phyloP scores from a whole-genome alignment of 495 filamentous ascomycete genomes.

The Evansstolkia leycettana region DNA sequence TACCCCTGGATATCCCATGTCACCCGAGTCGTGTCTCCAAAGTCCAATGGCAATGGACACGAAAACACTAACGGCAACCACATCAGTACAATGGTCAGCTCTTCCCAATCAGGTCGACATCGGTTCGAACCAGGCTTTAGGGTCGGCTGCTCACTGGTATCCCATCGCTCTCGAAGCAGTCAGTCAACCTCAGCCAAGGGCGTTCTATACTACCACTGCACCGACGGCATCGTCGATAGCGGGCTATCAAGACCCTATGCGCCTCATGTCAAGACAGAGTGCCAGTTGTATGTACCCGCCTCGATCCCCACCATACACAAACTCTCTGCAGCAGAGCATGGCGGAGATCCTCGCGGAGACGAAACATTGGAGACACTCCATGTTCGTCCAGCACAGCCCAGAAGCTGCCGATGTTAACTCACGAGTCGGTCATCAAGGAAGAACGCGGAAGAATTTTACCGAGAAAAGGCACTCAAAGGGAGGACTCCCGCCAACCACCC shows the following conservation, averaged over 20 bases:
- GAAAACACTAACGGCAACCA: conserved; percentile 9
- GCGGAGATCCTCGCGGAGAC: conserved; percentile 11
- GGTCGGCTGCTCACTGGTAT: conserved; percentile 21
- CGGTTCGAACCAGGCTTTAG: conserved; percentile 8
- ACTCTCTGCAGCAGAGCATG: conserved; percentile 10
- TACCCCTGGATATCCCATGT: no score
- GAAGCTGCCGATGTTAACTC: conserved; percentile 12
- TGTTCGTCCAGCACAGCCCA: conserved; percentile 18
- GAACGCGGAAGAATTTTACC: conserved; percentile 3
- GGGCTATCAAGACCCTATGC: conserved; percentile 14
- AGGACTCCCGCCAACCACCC: conserved; percentile 6
- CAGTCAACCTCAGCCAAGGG: conserved; percentile 13
- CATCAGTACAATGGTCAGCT: conserved; percentile 8
- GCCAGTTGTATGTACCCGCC: conserved; percentile 9
- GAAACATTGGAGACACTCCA: conserved; percentile 23
- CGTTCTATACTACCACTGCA: conserved; percentile 13
- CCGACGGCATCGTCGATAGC: conserved; percentile 14
- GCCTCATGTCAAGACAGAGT: conserved; percentile 10
- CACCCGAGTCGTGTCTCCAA: no score
- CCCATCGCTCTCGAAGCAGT: conserved; percentile 19
- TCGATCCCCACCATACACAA: conserved; percentile 8
- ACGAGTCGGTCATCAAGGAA: conserved; percentile 17
- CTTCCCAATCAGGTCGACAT: conserved; percentile 5
- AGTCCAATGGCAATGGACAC: no score
- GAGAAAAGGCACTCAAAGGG: neutral